These are phyloP conservation scores for Trichomonas gallinae DNA, from an alignment of 208 protist species.

Conservation along the genomic window DNA sequence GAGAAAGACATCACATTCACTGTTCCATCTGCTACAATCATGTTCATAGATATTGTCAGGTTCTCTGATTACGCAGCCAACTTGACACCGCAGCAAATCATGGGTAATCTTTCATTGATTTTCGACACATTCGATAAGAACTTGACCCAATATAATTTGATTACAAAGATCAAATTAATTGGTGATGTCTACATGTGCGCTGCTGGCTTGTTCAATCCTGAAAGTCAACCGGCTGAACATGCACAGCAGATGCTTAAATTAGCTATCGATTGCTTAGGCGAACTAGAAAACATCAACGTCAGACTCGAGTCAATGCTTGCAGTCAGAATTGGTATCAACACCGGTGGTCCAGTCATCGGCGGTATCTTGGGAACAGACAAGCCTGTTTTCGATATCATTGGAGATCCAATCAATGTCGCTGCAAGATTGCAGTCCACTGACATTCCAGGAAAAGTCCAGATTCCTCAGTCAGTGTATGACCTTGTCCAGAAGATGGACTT, in stretches of 20 bases:
- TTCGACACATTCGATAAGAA: background rate
- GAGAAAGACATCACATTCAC: background rate
- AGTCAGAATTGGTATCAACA: background rate
- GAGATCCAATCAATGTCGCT: background rate
- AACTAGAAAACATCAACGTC: background rate
- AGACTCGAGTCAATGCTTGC: background rate
- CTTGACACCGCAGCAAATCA: background rate
- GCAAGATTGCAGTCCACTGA: background rate
- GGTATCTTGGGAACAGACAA: background rate
- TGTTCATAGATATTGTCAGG: background rate
- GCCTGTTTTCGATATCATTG: background rate
- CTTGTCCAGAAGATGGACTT: background rate
- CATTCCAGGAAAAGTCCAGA: background rate
- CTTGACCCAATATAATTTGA: background rate
- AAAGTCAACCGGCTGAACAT: background rate
- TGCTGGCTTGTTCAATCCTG: background rate
- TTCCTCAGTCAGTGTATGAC: background rate
- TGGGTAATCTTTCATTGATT: background rate
- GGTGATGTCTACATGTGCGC: background rate
- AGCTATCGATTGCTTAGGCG: background rate
- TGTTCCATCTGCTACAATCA: background rate
- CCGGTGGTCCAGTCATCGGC: background rate
- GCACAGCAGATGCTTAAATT: background rate
- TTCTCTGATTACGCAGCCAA: background rate
- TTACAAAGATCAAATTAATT: background rate